Conservation (phyloP, 371 early-diverging fungal genomes). For the Rhizopus arrhizus region DNA sequence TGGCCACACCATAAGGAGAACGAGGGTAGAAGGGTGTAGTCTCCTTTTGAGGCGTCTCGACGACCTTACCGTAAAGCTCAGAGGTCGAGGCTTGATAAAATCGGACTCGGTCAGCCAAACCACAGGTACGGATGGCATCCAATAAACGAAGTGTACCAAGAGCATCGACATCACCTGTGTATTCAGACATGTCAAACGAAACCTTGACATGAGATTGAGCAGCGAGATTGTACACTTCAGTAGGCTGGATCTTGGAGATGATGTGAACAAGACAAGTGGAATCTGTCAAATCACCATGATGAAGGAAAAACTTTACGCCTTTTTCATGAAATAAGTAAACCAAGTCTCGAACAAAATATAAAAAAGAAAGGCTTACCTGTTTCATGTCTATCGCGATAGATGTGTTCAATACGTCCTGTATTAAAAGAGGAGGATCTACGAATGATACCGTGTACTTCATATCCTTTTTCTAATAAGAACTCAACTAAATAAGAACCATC, state of each 20-base stretch:
- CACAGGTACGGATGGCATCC: conserved; percentile 82
- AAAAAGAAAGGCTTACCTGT: conserved; percentile 27
- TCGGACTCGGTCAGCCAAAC: conserved; percentile 67
- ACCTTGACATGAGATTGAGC: conserved; percentile 86
- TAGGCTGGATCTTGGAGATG: conserved; percentile 75
- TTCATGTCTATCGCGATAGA: conserved; percentile 74
- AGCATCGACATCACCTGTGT: conserved; percentile 87
- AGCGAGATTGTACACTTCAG: conserved; percentile 80
- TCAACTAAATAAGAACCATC: conserved; percentile 84
- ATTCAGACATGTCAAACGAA: conserved; percentile 88
- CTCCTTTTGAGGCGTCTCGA: conserved; percentile 81
- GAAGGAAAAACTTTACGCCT: conserved; percentile 78
- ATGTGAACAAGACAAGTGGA: conserved; percentile 81
- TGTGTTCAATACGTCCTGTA: conserved; percentile 80
- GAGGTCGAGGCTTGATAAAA: conserved; percentile 88
- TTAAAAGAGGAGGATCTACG: conserved; percentile 83
- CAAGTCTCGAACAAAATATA: neutral
- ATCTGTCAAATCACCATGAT: conserved; percentile 87
- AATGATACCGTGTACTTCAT: conserved; percentile 84
- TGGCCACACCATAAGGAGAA: conserved; percentile 88
- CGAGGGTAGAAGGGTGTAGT: conserved; percentile 87
- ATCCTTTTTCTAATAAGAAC: conserved; percentile 75
- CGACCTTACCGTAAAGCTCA: conserved; percentile 83
- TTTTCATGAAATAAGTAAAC: neutral
- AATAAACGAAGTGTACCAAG: conserved; percentile 80